These are phyloP conservation scores for Conoideocrella luteorostrata DNA, from an alignment of 2,329 filamentous ascomycete species.

Conservation along the genomic window DNA sequence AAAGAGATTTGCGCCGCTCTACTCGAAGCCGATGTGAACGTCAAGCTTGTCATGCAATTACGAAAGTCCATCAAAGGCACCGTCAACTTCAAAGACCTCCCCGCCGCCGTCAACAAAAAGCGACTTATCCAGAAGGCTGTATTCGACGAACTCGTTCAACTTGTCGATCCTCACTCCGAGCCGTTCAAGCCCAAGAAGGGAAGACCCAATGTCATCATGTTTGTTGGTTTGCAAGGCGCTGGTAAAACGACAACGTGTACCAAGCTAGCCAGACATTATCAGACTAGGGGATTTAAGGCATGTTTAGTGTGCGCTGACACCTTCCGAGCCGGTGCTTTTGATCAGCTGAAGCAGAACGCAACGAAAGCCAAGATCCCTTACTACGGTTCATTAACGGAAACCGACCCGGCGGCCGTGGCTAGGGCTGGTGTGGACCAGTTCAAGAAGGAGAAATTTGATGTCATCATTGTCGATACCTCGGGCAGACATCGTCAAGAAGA, in stretches of 20 bases:
- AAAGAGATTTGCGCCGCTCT: constrained; percentile 97
- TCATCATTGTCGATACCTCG: constrained; percentile 97
- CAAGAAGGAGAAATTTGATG: constrained; percentile 96
- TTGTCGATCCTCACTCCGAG: constrained; percentile 92
- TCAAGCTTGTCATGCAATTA: constrained; percentile 82
- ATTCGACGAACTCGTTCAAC: constrained; percentile 90
- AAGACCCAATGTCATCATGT: constrained; percentile 97
- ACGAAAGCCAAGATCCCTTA: constrained; percentile 99
- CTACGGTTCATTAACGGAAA: constrained; percentile 94
- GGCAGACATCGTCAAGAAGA: constrained; percentile 92
- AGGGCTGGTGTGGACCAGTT: constrained; percentile 97
- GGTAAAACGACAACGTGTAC: constrained; percentile 99
- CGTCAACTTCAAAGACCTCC: constrained; percentile 93
- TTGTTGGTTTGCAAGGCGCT: constrained; percentile 93
- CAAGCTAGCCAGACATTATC: constrained; percentile 91
- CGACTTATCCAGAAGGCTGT: constrained; percentile 96
- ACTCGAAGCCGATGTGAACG: constrained; percentile 94
- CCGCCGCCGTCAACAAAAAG: constrained; percentile 93
- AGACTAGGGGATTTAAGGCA: constrained; percentile 84
- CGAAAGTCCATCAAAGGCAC: constrained; percentile 86
- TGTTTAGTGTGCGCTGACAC: constrained; percentile 97
- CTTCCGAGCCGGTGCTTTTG: constrained; percentile 96
- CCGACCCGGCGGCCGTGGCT: constrained; percentile 87
- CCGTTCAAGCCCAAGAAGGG: constrained; percentile 97
- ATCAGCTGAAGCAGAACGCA: constrained; percentile 97